Evolutionary conservation across 371 early-diverging fungal genomes (phyloP).

Genomic region (Dichotomocladium elegans): DNA sequence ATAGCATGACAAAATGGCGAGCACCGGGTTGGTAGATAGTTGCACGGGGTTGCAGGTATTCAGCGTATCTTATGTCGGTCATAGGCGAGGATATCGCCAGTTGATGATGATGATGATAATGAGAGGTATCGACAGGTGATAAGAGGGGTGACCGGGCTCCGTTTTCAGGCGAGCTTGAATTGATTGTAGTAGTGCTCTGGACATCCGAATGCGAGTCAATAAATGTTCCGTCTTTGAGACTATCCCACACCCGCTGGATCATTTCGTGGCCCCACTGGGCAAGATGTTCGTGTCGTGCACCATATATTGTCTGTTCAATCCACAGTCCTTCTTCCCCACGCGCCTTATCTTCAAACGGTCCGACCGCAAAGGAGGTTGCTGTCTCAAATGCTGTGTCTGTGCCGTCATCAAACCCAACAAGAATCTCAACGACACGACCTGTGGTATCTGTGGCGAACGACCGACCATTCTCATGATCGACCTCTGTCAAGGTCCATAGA

Average conservation of each 20-base stretch:
- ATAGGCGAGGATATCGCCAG: neutral
- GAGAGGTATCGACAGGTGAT: neutral
- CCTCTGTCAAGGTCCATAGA: conserved; percentile 2
- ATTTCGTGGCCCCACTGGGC: conserved; percentile 5
- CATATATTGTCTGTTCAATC: conserved; percentile 2
- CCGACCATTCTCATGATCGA: neutral
- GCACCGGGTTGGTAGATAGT: neutral
- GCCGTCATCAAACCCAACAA: neutral
- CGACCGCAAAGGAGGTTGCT: conserved; percentile 2
- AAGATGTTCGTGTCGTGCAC: neutral
- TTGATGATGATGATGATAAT: neutral
- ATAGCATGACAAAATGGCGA: neutral
- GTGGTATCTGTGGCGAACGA: neutral
- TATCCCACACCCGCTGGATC: conserved; percentile 5
- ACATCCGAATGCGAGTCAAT: conserved; percentile 7
- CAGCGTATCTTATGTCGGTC: neutral
- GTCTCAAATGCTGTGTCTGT: neutral
- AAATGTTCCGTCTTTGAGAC: conserved; percentile 1
- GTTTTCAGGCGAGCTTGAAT: neutral
- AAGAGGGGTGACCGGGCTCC: neutral
- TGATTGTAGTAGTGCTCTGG: neutral
- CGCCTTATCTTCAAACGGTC: neutral
- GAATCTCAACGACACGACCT: neutral
- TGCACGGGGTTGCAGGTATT: neutral
- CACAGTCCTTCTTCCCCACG: neutral